These are phyloP conservation scores for Penicillium decumbens DNA, from an alignment of 2,329 filamentous ascomycete genomes.

Conservation along the genomic window DNA sequence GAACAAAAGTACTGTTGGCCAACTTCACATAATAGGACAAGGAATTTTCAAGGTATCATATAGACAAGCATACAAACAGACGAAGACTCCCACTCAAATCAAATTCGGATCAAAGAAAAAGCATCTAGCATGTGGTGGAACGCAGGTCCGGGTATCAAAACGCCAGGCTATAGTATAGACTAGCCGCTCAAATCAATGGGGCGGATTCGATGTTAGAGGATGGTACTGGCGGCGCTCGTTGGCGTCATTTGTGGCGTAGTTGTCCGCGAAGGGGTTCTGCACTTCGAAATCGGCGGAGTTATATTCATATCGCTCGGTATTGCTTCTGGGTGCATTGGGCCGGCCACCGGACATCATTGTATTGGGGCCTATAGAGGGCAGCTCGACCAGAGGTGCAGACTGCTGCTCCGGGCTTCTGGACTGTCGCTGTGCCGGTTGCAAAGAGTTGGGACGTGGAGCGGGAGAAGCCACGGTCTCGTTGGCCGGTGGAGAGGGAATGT, in stretches of 20 bases:
- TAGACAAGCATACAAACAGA: neutral
- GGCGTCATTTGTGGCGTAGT: constrained; percentile 18
- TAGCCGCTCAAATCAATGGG: constrained; percentile 1
- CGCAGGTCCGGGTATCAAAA: constrained; percentile 3
- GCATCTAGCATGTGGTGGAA: neutral
- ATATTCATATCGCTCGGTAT: constrained; percentile 30
- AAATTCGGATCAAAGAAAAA: neutral
- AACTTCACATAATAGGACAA: neutral
- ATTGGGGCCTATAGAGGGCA: constrained; percentile 11
- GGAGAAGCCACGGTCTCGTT: constrained; percentile 16
- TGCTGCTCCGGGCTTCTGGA: constrained; percentile 3
- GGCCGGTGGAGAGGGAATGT: constrained; percentile 18
- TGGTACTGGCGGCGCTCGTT: constrained; percentile 10
- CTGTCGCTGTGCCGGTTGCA: neutral
- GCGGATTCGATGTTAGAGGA: neutral
- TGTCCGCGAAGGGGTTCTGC: constrained; percentile 42
- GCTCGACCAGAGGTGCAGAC: constrained; percentile 9
- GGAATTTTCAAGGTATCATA: constrained; percentile 4
- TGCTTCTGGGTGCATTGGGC: constrained; percentile 9
- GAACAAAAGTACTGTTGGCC: neutral
- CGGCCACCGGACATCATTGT: constrained; percentile 12
- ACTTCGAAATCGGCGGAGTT: constrained; percentile 39
- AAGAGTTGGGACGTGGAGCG: constrained; percentile 12
- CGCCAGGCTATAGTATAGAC: neutral
- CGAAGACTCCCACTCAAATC: neutral